A percentile compares a stretch with the other conserved stretches of the same genome.
phyloP scores from a whole-genome alignment of 2,329 filamentous ascomycete genomes.

The Trichoderma sp. region DNA sequence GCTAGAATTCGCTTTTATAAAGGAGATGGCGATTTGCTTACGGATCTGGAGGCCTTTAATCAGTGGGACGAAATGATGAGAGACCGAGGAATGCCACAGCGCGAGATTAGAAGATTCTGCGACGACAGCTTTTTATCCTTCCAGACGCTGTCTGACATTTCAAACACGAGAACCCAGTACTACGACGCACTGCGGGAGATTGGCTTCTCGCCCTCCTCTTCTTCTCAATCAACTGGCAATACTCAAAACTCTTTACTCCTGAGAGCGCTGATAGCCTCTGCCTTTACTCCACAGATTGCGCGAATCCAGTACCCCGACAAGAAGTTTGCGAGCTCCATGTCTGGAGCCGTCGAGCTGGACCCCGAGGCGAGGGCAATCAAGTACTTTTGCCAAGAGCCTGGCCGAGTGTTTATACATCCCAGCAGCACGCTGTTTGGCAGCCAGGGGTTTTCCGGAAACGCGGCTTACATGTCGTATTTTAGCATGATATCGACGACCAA shows the following conservation, averaged over 20 bases:
- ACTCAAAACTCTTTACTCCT: conserved; percentile 54
- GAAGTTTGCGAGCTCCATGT: conserved; percentile 86
- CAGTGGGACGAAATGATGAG: conserved; percentile 73
- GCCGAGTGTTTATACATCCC: conserved; percentile 90
- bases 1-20: conserved; percentile 74
- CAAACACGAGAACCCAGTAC: conserved; percentile 84
- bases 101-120: conserved; percentile 76
- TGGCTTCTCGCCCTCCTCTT: conserved; percentile 69
- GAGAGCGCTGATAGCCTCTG: conserved; percentile 71
- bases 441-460: conserved; percentile 74
- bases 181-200: conserved; percentile 83
- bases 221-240: conserved; percentile 41
- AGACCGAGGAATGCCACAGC: conserved; percentile 58
- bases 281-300: conserved; percentile 84
- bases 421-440: conserved; percentile 83
- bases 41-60: conserved; percentile 82
- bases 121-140: conserved; percentile 82
- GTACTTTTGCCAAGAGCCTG: conserved; percentile 85
- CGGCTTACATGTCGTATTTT: conserved; percentile 86
- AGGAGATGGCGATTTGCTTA: conserved; percentile 84
- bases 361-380: conserved; percentile 91
- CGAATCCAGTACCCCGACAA: conserved; percentile 93
- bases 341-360: conserved; percentile 89
- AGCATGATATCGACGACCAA: conserved; percentile 90
- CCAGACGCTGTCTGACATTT: conserved; percentile 84